phyloP scores from a whole-genome alignment of 23 red algal species.

The Gracilaria domingensis region DNA sequence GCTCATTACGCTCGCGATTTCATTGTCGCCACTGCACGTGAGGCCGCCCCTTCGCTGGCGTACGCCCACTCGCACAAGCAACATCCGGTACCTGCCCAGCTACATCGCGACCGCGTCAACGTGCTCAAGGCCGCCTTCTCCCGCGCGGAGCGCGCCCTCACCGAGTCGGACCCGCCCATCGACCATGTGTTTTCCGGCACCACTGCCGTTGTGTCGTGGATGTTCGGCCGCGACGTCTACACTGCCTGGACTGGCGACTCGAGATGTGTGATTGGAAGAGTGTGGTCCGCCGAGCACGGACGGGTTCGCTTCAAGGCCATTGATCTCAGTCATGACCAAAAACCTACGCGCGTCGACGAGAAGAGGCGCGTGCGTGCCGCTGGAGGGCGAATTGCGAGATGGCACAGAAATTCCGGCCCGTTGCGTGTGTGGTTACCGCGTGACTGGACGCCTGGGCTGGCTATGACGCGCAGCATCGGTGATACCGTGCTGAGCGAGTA shows the following conservation, averaged over 20 bases:
- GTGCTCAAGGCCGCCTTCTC: conserved; percentile 58
- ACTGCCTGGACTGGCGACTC: conserved; percentile 92
- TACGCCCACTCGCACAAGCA: conserved; percentile 12
- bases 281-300: conserved; percentile 33
- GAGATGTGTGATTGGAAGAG: conserved; percentile 83
- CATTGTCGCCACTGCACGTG: conserved; percentile 41
- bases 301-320: conserved; percentile 62
- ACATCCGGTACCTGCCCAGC: conserved; percentile 5
- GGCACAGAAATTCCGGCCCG: conserved; percentile 85
- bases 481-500: conserved; percentile 85
- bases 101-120: conserved; percentile 44
- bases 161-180: conserved; percentile 48
- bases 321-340: conserved; percentile 81
- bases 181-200: conserved; percentile 91
- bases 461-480: conserved; percentile 97
- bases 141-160: conserved; percentile 56
- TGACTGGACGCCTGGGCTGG: conserved; percentile 92
- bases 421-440: conserved; percentile 91
- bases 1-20: conserved; percentile 74
- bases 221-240: conserved; percentile 83
- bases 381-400: conserved; percentile 89
- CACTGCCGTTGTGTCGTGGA: conserved; percentile 82
- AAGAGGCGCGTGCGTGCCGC: conserved; percentile 74
- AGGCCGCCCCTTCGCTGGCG: conserved; percentile 30
- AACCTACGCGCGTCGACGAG: conserved; percentile 89